Conservation (phyloP, 306 rosid species). For the Quercus suber region DNA sequence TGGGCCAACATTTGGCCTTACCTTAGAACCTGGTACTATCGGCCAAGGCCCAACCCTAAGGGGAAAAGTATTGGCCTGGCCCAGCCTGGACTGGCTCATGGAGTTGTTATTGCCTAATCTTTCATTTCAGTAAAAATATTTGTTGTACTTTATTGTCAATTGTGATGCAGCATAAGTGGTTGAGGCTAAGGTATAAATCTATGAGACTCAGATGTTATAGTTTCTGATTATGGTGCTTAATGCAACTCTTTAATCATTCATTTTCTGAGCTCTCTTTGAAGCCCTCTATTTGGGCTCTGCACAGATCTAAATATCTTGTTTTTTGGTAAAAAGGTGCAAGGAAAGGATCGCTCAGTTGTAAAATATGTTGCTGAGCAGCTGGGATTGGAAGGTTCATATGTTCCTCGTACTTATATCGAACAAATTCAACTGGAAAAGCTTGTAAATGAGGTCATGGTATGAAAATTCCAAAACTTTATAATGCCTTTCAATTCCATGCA, state of each 20-base stretch:
- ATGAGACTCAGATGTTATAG: neutral
- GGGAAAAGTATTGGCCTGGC: neutral
- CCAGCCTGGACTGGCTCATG: neutral
- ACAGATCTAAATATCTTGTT: neutral
- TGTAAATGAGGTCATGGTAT: conserved; percentile 95
- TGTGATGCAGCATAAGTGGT: neutral
- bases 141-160: neutral
- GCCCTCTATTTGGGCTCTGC: neutral
- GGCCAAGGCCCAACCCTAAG: neutral
- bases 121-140: neutral
- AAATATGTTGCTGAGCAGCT: conserved; percentile 67
- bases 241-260: neutral
- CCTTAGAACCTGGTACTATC: neutral
- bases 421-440: conserved; percentile 99
- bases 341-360: conserved; percentile 78
- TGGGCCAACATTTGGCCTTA: neutral
- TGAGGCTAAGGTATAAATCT: neutral
- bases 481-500: neutral
- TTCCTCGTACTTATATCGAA: conserved; percentile 96
- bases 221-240: neutral
- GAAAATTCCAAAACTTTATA: conserved; percentile 24
- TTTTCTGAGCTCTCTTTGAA: neutral
- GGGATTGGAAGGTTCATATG: conserved; percentile 90
- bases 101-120: neutral
- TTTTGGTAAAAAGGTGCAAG: conserved; percentile 72